phyloP scores from a whole-genome alignment of 1,284 basidiomycete species.

The Ganoderma boninense region DNA sequence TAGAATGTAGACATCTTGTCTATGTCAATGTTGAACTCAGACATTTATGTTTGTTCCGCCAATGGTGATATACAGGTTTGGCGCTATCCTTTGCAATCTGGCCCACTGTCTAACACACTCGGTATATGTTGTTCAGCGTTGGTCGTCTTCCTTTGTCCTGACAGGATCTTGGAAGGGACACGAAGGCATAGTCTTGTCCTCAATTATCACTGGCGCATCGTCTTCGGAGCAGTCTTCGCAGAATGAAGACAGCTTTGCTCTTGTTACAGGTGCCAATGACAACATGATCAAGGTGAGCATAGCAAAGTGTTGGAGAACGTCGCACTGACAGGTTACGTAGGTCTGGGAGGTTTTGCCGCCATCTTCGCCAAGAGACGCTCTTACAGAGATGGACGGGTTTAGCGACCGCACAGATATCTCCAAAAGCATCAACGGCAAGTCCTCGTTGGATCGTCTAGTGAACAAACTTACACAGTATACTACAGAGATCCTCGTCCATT shows the following conservation, averaged over 20 bases:
- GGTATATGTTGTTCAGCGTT: slow-evolving; percentile 56
- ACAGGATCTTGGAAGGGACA: slow-evolving; percentile 86
- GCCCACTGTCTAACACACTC: too few relatives aligned
- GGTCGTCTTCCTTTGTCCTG: slow-evolving; percentile 85
- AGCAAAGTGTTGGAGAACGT: not conserved
- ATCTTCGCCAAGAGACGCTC: slow-evolving; percentile 25
- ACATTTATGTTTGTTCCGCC: slow-evolving; percentile 86
- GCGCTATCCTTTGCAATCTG: not conserved
- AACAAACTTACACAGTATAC: not conserved
- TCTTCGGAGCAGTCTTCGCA: slow-evolving; percentile 4
- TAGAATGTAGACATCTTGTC: slow-evolving; percentile 83
- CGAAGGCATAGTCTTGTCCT: slow-evolving; percentile 83
- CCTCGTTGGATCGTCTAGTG: not conserved
- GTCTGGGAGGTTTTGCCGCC: slow-evolving; percentile 62
- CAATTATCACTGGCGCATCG: slow-evolving; percentile 56
- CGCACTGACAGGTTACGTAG: slow-evolving; percentile 41
- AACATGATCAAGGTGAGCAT: slow-evolving; percentile 76
- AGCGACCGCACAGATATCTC: slow-evolving; percentile 20
- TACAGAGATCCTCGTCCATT: slow-evolving; percentile 71
- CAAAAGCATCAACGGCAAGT: slow-evolving; percentile 34
- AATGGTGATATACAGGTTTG: slow-evolving; percentile 81
- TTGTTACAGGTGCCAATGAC: slow-evolving; percentile 89
- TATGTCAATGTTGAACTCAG: slow-evolving; percentile 76
- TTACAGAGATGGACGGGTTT: slow-evolving; percentile 27
- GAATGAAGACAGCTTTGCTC: slow-evolving; percentile 46